phyloP scores from a whole-genome alignment of 164 flowering plant species.

The Dillenia turbinata region DNA sequence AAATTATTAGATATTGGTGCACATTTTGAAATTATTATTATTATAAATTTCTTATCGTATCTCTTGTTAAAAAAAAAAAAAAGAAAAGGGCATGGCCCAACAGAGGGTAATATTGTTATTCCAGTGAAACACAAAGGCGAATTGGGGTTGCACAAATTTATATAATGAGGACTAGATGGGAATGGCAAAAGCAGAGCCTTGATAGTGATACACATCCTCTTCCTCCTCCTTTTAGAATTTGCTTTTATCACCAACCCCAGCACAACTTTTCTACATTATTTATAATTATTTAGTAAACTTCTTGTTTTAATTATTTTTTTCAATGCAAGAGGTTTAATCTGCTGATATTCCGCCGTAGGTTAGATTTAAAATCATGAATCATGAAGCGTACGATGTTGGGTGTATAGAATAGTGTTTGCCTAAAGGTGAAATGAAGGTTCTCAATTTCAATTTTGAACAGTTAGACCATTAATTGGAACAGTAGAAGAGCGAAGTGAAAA shows the following conservation, averaged over 20 bases:
- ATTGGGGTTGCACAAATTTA: background rate
- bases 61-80: background rate
- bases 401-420: conserved; percentile 27
- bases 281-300: background rate
- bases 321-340: background rate
- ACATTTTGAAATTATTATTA: no score
- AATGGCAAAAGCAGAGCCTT: conserved; percentile 8
- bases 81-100: conserved; percentile 7
- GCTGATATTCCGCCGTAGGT: conserved; percentile 1
- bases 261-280: background rate
- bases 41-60: no score
- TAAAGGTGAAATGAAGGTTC: conserved; percentile 9
- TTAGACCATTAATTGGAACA: conserved; percentile 11
- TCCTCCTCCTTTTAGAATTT: conserved; percentile 11
- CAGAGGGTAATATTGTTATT: conserved; percentile 7
- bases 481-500: conserved; percentile 7
- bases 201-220: conserved; percentile 25
- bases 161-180: conserved; percentile 4
- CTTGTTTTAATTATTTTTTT: conserved; percentile 2
- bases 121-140: conserved; percentile 17
- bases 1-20: no score
- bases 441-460: background rate
- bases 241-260: background rate
- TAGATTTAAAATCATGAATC: conserved; percentile 3
- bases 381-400: conserved; percentile 22